Evolutionary conservation across 2,329 filamentous ascomycete species (phyloP).

Genomic region (Acephala macrosclerotiorum): DNA sequence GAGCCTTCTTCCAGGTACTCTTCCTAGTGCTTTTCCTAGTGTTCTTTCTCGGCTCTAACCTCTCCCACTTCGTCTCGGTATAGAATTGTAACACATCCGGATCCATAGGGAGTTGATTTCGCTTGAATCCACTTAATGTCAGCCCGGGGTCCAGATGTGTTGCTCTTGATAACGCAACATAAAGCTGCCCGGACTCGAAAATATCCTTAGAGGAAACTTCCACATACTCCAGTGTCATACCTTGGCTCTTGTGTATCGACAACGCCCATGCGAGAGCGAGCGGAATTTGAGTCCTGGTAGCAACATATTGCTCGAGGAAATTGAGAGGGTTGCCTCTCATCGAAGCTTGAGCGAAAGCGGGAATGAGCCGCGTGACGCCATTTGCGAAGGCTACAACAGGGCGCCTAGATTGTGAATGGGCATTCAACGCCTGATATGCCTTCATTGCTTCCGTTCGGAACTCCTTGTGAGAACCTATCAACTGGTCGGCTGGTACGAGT

Average conservation of each 20-base stretch:
- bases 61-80: constrained; percentile 37
- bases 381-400: constrained; percentile 36
- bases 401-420: constrained; percentile 11
- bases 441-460: neutral
- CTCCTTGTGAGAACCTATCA: neutral
- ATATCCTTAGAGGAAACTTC: constrained; percentile 38
- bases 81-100: constrained; percentile 40
- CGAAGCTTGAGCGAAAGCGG: constrained; percentile 19
- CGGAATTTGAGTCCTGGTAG: constrained; percentile 61
- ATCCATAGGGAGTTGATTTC: constrained; percentile 35
- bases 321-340: constrained; percentile 14
- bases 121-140: constrained; percentile 34
- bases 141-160: constrained; percentile 35
- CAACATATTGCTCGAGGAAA: constrained; percentile 23
- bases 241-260: constrained; percentile 96
- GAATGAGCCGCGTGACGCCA: constrained; percentile 25
- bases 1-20: neutral
- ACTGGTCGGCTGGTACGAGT: neutral
- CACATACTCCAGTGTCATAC: constrained; percentile 67
- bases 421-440: neutral
- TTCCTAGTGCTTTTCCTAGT: too few relatives aligned
- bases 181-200: constrained; percentile 40
- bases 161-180: constrained; percentile 40
- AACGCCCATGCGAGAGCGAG: constrained; percentile 94
- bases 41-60: neutral